These are phyloP conservation scores for Rehmannia glutinosa DNA, from an alignment of 257 asterid genomes.

Conservation along the genomic window DNA sequence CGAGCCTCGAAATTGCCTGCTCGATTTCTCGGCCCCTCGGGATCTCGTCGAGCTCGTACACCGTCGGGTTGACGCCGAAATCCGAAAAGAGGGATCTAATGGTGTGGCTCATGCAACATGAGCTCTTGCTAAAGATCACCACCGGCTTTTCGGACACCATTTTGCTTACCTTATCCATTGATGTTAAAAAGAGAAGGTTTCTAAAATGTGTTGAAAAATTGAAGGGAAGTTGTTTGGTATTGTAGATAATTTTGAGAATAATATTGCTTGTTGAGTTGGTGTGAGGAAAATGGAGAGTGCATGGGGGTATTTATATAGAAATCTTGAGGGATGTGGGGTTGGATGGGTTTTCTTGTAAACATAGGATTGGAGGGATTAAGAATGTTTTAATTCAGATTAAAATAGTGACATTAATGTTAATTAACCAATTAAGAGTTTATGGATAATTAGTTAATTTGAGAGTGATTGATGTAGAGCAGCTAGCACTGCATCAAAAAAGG, in stretches of 20 bases:
- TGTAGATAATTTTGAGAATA: too few relatives aligned
- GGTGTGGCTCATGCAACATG: conserved; percentile 54
- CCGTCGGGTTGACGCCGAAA: conserved; percentile 39
- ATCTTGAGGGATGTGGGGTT: conserved; percentile 7
- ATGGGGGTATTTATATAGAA: conserved; percentile 32
- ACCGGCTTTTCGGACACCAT: conserved; percentile 43
- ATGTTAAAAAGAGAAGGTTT: neutral
- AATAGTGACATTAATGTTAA: neutral
- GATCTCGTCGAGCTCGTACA: conserved; percentile 48
- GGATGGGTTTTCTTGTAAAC: neutral
- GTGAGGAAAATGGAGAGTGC: conserved; percentile 33
- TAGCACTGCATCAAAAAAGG: conserved; percentile 31
- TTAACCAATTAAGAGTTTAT: neutral
- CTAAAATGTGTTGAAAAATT: too few relatives aligned
- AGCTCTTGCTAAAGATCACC: conserved; percentile 57
- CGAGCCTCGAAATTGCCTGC: conserved; percentile 37
- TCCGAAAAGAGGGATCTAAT: conserved; percentile 31
- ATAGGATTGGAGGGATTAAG: conserved; percentile 3
- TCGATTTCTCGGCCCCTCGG: conserved; percentile 36
- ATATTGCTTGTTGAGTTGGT: conserved; percentile 3
- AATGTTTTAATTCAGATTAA: neutral
- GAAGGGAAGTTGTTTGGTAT: neutral
- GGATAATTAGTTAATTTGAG: conserved; percentile 3
- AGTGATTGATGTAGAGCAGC: conserved; percentile 25
- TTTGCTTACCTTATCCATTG: conserved; percentile 34